A percentile compares a stretch with the other conserved stretches of the same genome.
Evolutionary conservation across 2,329 filamentous ascomycete species (phyloP).

Genomic region (Lachnum nothofagi): DNA sequence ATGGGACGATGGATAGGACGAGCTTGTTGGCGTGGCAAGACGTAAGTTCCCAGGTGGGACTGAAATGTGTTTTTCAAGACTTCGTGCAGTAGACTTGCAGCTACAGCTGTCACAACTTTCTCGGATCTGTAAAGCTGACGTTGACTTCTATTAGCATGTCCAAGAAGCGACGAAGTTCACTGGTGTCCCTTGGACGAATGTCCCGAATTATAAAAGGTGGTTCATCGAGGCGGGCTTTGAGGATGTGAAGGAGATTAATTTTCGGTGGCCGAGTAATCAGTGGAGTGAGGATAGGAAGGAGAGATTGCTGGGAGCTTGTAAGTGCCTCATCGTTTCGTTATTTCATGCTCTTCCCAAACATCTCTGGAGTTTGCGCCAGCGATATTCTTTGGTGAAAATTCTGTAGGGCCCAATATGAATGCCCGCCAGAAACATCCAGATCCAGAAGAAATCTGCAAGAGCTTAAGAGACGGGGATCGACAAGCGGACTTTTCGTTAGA

Average conservation of each 20-base stretch:
- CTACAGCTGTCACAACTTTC: too few relatives aligned
- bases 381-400: too few relatives aligned
- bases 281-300: constrained; percentile 47
- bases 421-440: too few relatives aligned
- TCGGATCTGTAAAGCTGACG: too few relatives aligned
- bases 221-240: constrained; percentile 48
- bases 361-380: too few relatives aligned
- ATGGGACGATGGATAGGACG: not conserved
- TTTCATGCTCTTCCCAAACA: not conserved
- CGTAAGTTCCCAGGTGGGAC: not conserved
- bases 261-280: constrained; percentile 45
- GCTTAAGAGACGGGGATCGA: too few relatives aligned
- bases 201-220: constrained; percentile 31
- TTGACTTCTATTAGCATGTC: not conserved
- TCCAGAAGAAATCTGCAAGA: too few relatives aligned
- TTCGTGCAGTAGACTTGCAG: too few relatives aligned
- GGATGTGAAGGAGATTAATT: constrained; percentile 43
- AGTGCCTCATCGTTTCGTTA: not conserved
- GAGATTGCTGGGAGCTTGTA: constrained; percentile 42
- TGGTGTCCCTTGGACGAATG: constrained; percentile 1
- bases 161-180: not conserved
- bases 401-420: too few relatives aligned
- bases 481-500: too few relatives aligned
- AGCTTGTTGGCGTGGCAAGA: not conserved
- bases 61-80: too few relatives aligned